Evolutionary conservation across 768 basidiomycete genomes (phyloP), one percentile per base, ranked within the genome.

Genomic region (Lactarius deliciosus): DNA sequence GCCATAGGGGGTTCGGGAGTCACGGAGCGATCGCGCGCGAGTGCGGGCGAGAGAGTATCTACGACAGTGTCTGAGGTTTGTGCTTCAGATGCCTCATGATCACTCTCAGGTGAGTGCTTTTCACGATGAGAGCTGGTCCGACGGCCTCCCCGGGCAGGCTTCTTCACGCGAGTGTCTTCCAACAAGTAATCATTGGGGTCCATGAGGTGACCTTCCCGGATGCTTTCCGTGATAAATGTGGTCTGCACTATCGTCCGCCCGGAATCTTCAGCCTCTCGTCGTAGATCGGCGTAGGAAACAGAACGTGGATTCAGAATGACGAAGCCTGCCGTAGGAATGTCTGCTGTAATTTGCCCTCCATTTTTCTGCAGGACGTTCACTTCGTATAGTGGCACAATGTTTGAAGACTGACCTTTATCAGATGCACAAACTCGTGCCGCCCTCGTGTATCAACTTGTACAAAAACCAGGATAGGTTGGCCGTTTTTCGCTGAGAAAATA

Each of bases 371-470:
- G 53, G 32, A 50, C 15, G 38, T 64, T 60, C 34, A 43, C 9
- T 18, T 64, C 54, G 18, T 36, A 36, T 6, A 32, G 54, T 22
- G 9, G n/a, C 5, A 25, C 15, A 22, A 34, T 36, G 30, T 25
- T 28, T 30, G 43, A 60, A 28, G 34, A 68, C 63, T 56, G 41
- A 68, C 68, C 83, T 88, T 90, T 73, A 92, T 86, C 9, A 78
- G 76, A 55, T 77, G 77, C 28, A 87, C 80, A 32, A 87, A 72
- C 0, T 77, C 74, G 18, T 78, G 76, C 28, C 89, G 80, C 59
- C 84, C 83, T 54, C 81, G 80, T 1, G 88, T 77, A 69, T 88
- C 87, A n/a, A 90, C 78, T 72, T 89, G 87, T 41, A 91, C 86
- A 69, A 84, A 89, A 56, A 86, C 71, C 11, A 60, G 15, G 34